Conservation (phyloP, 169 alveolate species). For the Eimeria zaria region DNA sequence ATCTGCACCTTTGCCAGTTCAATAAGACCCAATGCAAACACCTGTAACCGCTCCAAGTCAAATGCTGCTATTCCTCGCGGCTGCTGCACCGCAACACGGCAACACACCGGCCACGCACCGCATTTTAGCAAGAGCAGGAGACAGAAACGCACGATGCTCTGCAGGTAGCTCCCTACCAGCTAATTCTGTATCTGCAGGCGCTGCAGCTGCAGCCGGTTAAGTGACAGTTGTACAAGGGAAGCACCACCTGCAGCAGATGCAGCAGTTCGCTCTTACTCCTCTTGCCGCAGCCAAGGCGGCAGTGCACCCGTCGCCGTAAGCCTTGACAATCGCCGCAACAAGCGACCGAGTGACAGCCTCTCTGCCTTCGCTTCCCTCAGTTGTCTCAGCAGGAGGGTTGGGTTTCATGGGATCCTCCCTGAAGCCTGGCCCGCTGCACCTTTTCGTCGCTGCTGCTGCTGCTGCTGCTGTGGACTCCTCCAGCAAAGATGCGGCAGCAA, state of each 20-base stretch:
- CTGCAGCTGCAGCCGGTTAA: not conserved
- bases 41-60: slow-evolving; percentile 38
- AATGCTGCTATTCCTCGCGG: slow-evolving; percentile 47
- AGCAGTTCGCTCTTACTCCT: not conserved
- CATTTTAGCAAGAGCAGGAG: not conserved
- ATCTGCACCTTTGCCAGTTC: slow-evolving; percentile 60
- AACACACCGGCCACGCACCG: not conserved
- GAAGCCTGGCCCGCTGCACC: not conserved
- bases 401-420: not conserved
- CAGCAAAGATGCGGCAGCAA: slow-evolving; percentile 45
- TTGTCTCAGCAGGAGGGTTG: not conserved
- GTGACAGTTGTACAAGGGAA: not conserved
- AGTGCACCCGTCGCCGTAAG: slow-evolving; percentile 58
- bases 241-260: not conserved
- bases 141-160: not conserved
- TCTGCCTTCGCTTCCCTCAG: not conserved
- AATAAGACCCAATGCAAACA: slow-evolving; percentile 27
- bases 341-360: not conserved
- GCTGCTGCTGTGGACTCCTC: slow-evolving; percentile 61
- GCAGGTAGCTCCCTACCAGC: not conserved
- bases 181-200: not conserved
- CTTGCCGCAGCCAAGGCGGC: slow-evolving; percentile 61
- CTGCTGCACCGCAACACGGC: slow-evolving; percentile 49
- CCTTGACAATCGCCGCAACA: slow-evolving; percentile 13
- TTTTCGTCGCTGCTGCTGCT: slow-evolving; percentile 10